Percentiles rank a stretch among this genome's conserved stretches.
Evolutionary conservation across 1,139 yeast species (phyloP).

Genomic region (Meyerozyma smithsonii): DNA sequence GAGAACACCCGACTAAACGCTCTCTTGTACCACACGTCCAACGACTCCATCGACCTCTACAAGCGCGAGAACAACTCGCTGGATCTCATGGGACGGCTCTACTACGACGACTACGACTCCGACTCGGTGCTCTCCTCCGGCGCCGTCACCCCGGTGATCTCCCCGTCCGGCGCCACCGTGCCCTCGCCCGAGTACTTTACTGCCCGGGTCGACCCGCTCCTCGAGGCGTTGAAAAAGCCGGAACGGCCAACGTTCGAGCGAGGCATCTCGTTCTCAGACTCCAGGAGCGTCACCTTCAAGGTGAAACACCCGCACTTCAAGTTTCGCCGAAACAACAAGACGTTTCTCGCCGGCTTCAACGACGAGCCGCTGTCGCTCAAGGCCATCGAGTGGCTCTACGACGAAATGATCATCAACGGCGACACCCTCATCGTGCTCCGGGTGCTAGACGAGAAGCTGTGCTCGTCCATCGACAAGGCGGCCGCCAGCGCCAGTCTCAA

Average conservation of each 20-base stretch:
- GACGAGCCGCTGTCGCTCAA: constrained; percentile 51
- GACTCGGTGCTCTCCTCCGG: constrained; percentile 21
- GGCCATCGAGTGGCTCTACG: constrained; percentile 65
- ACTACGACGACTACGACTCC: constrained; percentile 42
- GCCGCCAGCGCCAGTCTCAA: constrained; percentile 30
- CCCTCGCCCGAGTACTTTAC: background rate
- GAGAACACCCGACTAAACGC: constrained; percentile 39
- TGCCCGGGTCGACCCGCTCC: background rate
- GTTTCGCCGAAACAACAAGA: constrained; percentile 54
- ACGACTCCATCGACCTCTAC: constrained; percentile 40
- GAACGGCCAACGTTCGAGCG: constrained; percentile 13
- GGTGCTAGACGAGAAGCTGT: constrained; percentile 46
- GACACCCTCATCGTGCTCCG: constrained; percentile 61
- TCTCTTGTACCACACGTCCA: constrained; percentile 34
- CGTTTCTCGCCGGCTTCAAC: constrained; percentile 60
- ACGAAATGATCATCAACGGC: constrained; percentile 58
- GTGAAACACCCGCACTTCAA: constrained; percentile 53
- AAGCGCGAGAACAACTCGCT: constrained; percentile 35
- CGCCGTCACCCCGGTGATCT: background rate
- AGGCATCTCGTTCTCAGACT: constrained; percentile 51
- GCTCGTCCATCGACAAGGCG: constrained; percentile 23
- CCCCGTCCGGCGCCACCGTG: background rate
- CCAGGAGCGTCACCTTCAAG: constrained; percentile 43
- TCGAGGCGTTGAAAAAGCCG: background rate
- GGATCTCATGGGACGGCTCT: constrained; percentile 40